phyloP scores from a whole-genome alignment of 768 basidiomycete species.

The Rhodosporidiobolus odoratus region DNA sequence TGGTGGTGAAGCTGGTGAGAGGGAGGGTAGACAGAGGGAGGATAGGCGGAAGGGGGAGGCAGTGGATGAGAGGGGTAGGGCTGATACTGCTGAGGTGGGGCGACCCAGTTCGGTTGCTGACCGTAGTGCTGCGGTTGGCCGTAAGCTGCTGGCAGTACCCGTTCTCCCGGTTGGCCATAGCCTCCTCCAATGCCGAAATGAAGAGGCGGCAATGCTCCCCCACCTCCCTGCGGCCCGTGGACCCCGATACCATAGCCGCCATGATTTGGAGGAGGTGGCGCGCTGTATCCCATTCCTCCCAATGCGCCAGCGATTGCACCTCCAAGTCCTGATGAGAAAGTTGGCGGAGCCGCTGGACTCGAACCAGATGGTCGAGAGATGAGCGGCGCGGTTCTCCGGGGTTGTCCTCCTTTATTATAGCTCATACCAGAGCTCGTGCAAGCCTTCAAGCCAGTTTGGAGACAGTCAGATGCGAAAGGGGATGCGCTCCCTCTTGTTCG shows the following conservation, averaged over 20 bases:
- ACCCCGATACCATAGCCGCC: background rate
- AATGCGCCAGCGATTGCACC: slow-evolving; percentile 27
- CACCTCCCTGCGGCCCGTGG: background rate
- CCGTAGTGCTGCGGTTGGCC: background rate
- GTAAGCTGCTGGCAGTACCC: background rate
- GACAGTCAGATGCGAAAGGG: background rate
- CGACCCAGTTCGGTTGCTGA: background rate
- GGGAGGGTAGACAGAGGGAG: slow-evolving; percentile 25
- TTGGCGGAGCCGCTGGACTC: background rate
- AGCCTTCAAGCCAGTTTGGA: background rate
- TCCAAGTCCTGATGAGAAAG: background rate
- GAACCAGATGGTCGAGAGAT: background rate
- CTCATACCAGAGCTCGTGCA: background rate
- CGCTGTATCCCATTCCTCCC: slow-evolving; percentile 15
- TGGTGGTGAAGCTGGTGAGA: background rate
- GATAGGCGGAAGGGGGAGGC: background rate
- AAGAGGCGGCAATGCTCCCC: background rate
- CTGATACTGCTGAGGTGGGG: background rate
- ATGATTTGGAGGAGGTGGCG: no score
- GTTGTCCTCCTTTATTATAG: background rate
- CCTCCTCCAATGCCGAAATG: background rate
- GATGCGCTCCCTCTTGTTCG: background rate
- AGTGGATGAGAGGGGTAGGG: background rate
- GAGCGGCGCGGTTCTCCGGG: slow-evolving; percentile 9
- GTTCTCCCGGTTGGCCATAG: background rate